Percentiles rank a stretch among this genome's conserved stretches.
phyloP scores from a whole-genome alignment of 345 rosid genomes.

The Salix brachista region DNA sequence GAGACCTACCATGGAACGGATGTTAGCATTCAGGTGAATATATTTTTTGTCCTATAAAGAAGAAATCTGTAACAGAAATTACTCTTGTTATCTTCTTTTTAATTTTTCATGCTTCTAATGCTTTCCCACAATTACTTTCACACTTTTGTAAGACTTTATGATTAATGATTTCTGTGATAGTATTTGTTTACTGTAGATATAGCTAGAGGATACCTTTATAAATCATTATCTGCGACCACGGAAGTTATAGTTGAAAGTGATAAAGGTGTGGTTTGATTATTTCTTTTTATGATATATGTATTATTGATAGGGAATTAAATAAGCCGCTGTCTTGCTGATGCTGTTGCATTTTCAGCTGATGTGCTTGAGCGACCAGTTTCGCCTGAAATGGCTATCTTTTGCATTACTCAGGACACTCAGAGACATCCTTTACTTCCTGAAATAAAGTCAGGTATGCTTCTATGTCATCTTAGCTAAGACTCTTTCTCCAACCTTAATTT shows the following conservation, averaged over 20 bases:
- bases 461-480: neutral
- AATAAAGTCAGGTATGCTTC: slow-evolving; percentile 58
- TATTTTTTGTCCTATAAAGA: slow-evolving; percentile 3
- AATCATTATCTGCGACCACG: slow-evolving; percentile 58
- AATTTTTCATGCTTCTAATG: neutral
- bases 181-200: slow-evolving; percentile 77
- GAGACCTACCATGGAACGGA: slow-evolving; percentile 90
- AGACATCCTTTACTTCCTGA: slow-evolving; percentile 83
- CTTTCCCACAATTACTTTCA: neutral
- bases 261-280: slow-evolving; percentile 39
- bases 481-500: neutral
- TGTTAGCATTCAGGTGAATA: slow-evolving; percentile 74
- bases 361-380: slow-evolving; percentile 57
- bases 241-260: slow-evolving; percentile 79
- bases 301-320: neutral
- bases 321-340: slow-evolving; percentile 4
- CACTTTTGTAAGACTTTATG: slow-evolving; percentile 5
- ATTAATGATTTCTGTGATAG: slow-evolving; percentile 50
- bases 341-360: slow-evolving; percentile 48
- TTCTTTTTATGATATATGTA: neutral
- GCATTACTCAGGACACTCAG: slow-evolving; percentile 90
- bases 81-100: neutral
- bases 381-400: slow-evolving; percentile 76
- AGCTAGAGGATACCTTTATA: slow-evolving; percentile 69
- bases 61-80: neutral